Evolutionary conservation across 495 filamentous ascomycete genomes (phyloP).

Genomic region (Hypomontagnella submonticulosa): DNA sequence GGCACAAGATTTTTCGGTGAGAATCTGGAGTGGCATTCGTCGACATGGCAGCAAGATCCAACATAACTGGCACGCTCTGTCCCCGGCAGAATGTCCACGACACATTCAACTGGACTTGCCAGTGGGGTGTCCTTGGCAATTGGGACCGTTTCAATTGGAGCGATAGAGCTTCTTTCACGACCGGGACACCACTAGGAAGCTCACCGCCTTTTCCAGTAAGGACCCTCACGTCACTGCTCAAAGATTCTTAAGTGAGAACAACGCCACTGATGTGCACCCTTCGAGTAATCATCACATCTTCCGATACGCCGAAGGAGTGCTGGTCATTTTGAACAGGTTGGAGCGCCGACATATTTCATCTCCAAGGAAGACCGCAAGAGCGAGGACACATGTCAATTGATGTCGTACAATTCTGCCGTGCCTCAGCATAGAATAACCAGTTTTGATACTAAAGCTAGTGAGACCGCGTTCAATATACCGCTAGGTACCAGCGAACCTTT

Average conservation of each 20-base stretch:
- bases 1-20: slow-evolving; percentile 39
- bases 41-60: slow-evolving; percentile 20
- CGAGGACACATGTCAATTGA: slow-evolving; percentile 32
- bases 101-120: slow-evolving; percentile 9
- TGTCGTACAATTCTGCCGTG: slow-evolving; percentile 30
- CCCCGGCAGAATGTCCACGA: slow-evolving; percentile 29
- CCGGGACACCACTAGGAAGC: slow-evolving; percentile 16
- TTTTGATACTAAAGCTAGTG: slow-evolving; percentile 14
- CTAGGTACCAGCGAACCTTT: slow-evolving; percentile 2
- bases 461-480: slow-evolving; percentile 14
- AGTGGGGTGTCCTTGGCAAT: slow-evolving; percentile 38
- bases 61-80: slow-evolving; percentile 11
- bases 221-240: slow-evolving; percentile 26
- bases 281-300: slow-evolving; percentile 6
- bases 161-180: slow-evolving; percentile 10
- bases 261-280: slow-evolving; percentile 25
- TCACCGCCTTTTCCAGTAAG: slow-evolving; percentile 37
- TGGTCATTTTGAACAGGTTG: slow-evolving; percentile 1
- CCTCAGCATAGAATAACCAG: slow-evolving; percentile 25
- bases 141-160: slow-evolving; percentile 25
- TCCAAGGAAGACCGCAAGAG: slow-evolving; percentile 12
- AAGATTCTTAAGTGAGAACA: slow-evolving; percentile 12
- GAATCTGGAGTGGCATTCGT: slow-evolving; percentile 34
- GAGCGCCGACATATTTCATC: slow-evolving; percentile 11
- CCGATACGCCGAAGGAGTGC: slow-evolving; percentile 13